Evolutionary conservation across 2,329 filamentous ascomycete species (phyloP), one percentile per base, ranked within the genome.

Genomic region (Ascochyta lentis): DNA sequence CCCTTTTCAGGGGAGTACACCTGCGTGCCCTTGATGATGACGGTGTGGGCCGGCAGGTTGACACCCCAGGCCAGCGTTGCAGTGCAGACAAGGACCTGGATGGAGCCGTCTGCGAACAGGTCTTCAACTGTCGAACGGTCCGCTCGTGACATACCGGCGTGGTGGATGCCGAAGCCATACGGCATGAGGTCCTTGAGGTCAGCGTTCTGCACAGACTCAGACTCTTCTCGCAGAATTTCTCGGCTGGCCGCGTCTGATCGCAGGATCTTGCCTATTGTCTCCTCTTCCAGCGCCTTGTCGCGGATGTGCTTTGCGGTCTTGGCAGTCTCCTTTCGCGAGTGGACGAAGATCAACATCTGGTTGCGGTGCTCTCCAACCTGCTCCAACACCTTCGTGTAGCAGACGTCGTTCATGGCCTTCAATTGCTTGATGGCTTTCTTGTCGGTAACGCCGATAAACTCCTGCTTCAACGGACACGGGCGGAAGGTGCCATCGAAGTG

Each of bases 51-150:
- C 4, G 95, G 95, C 71, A 99, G 80, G 77, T 99, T 99, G 72
- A 99, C 95, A 86, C 95, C 95, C 95, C 95, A 99, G 23, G 95
- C 95, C 49, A 99, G 82, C n/a, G 95, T 99, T 35, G 96, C 94
- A 35, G 95, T 99, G 77, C 92, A 98, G 33, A 98, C 94, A 46
- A 99, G 86, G 1, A 99, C 95, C 74, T 97, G 93, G 34, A 99
- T 91, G 29, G 90, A 88, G 59, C 94, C 94, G 72, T 93, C 90
- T 40, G 90, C 87, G 69, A 99, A 99, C 22, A 99, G 85, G 72
- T 96, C 94, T 72, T 98, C 94, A 12, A 99, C 95, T 45, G 94
- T 91, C 26, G 90, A 93, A 78, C 96, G 89, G 80, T 99, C 96
- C n/a, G 89, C 87, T 74, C 95, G 86, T 74, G 87, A 96, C 91